Evolutionary conservation across 2,329 filamentous ascomycete genomes (phyloP).

Genomic region (Diaporthe batatas): DNA sequence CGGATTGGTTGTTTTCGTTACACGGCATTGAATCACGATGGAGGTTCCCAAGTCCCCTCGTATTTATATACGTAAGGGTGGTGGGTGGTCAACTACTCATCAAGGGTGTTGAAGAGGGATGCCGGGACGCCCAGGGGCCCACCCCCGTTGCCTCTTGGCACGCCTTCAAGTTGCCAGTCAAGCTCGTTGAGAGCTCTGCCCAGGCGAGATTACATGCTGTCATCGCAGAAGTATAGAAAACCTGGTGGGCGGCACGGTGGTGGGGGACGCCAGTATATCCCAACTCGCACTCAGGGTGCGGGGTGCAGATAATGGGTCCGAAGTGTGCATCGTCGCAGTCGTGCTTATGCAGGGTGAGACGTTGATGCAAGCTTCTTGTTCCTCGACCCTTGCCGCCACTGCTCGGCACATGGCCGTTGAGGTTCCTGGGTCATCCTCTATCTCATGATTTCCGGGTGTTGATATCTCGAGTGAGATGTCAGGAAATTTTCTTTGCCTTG

Average conservation of each 20-base stretch:
- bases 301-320: constrained; percentile 22
- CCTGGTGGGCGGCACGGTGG: too few species aligned
- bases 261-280: constrained; percentile 15
- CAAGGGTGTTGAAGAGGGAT: background rate
- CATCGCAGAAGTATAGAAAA: background rate
- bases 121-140: background rate
- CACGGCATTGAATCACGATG: background rate
- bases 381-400: background rate
- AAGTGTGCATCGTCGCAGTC: constrained; percentile 13
- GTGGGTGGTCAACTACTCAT: background rate
- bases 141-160: background rate
- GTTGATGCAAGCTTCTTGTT: background rate
- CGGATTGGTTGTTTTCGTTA: background rate
- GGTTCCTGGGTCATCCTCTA: background rate
- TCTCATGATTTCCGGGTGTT: background rate
- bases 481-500: background rate
- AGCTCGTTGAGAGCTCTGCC: background rate
- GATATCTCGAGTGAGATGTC: background rate
- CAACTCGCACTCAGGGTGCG: constrained; percentile 7
- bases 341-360: background rate
- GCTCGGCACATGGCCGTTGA: constrained; percentile 5
- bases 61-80: constrained; percentile 1
- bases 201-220: background rate
- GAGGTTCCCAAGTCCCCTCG: background rate
- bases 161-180: background rate